phyloP scores from a whole-genome alignment of 148 eudicot genomes.

The Dianthus caryophyllus region DNA sequence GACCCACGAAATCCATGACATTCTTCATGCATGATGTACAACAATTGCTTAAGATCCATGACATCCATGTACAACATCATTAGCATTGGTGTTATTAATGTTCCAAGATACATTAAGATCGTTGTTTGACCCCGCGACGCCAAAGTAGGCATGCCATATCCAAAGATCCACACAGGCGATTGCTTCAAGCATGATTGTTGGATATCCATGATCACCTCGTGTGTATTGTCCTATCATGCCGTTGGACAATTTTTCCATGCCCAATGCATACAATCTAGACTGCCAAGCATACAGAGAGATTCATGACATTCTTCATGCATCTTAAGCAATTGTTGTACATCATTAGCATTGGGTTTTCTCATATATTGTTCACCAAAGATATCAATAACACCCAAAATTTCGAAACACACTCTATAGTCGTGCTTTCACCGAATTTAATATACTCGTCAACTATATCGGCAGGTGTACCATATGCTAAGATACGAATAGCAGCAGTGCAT shows the following conservation, averaged over 20 bases:
- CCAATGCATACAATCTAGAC: conserved; percentile 17
- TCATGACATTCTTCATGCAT: conserved; percentile 3
- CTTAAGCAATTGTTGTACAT: conserved; percentile 7
- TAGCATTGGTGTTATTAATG: no score
- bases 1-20: no score
- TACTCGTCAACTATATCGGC: conserved; percentile 8
- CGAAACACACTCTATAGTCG: neutral
- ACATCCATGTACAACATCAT: no score
- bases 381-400: neutral
- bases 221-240: neutral
- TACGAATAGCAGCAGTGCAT: conserved; percentile 12
- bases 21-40: no score
- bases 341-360: neutral
- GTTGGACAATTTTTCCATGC: conserved; percentile 19
- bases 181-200: conserved; percentile 15
- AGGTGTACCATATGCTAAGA: conserved; percentile 11
- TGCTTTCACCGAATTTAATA: neutral
- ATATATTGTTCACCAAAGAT: conserved; percentile 8
- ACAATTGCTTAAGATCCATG: no score
- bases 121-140: neutral
- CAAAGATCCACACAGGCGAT: conserved; percentile 17
- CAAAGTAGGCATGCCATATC: conserved; percentile 17
- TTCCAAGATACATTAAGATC: neutral
- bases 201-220: neutral
- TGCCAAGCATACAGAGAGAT: conserved; percentile 17